A percentile compares a stretch with the other conserved stretches of the same genome.
Conservation (phyloP, 768 basidiomycete species). For the Xanthoconium stramineum region DNA sequence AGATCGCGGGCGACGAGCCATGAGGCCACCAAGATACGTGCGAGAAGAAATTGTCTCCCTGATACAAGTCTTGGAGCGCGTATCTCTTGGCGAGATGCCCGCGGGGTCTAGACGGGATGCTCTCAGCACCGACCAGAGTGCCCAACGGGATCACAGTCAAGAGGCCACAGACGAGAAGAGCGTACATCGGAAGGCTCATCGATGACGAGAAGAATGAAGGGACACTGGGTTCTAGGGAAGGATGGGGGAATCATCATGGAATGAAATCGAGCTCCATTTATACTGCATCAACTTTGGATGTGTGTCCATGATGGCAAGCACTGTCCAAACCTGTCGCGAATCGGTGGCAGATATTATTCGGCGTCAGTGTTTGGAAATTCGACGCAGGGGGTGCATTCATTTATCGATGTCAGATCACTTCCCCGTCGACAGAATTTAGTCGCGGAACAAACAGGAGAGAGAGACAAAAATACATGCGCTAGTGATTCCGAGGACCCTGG, state of each 20-base stretch:
- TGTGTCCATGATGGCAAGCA: background rate
- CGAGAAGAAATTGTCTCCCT: slow-evolving; percentile 55
- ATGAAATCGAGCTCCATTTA: background rate
- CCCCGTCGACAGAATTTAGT: background rate
- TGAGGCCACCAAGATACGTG: slow-evolving; percentile 25
- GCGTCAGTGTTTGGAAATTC: background rate
- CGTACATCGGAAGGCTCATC: slow-evolving; percentile 18
- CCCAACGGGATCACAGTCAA: slow-evolving; percentile 28
- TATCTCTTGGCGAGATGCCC: slow-evolving; percentile 26
- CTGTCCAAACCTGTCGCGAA: background rate
- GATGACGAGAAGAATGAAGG: background rate
- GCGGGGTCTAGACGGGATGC: background rate
- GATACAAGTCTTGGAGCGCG: slow-evolving; percentile 33
- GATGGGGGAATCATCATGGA: background rate
- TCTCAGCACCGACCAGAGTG: slow-evolving; percentile 28
- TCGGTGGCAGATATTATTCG: background rate
- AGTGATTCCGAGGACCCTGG: background rate
- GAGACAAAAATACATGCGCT: background rate
- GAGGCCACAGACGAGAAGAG: slow-evolving; percentile 18
- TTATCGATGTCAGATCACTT: background rate
- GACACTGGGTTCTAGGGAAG: background rate
- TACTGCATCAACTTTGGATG: background rate
- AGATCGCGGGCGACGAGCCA: background rate
- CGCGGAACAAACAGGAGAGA: background rate
- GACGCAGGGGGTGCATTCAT: background rate